Base-by-base conservation (phyloP, 139 green algal species). In the Diplosphaera chodatii region DNA sequence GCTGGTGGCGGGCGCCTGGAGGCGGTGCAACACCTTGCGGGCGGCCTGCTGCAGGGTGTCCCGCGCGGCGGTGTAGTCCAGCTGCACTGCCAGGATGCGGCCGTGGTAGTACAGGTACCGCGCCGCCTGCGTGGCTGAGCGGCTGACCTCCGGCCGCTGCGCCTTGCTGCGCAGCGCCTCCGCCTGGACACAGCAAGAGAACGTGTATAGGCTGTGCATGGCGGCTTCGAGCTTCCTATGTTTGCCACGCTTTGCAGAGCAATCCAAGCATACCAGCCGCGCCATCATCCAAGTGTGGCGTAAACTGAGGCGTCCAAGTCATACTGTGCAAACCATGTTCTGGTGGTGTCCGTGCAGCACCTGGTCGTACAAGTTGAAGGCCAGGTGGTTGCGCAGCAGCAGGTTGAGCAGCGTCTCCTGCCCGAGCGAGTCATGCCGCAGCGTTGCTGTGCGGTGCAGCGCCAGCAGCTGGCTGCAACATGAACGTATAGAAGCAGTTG, bases 21-120 rank as follows among this genome's bases (percentile, higher is more conserved):
- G n/a, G n/a, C n/a, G n/a, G n/a, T n/a, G n/a, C n/a, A n/a, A n/a
- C 64, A 81, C 89, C 83, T 95, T 95, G 71, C 88, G 80, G 8
- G 69, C 68, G 30, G 90, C 93, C 82, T 98, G 93, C 79, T 91
- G 87, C 73, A 99, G 82, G 78, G 85, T 92, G 69, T 99, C 95
- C 77, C 93, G 93, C 25, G 95, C 94, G 41, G 97, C 95, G 1
- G 83, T 91, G 86, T 99, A 99, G 79, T 99, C 93, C 34, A 99
- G 87, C 89, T 97, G 87, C 20, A 98, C 88, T 8, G 96, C 92
- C 16, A 86, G 83, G 74, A 99, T 98, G 72, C 89, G 85, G 33
- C 95, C 96, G 69, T 96, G 79, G 85, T 98, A 98, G 82, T 91
- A 97, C 67, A 98, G 79, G 80, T 98, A 97, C 40, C 94, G 81